Evolutionary conservation across 495 filamentous ascomycete genomes (phyloP).

Genomic region (Lasiosphaeriaceae sp.): DNA sequence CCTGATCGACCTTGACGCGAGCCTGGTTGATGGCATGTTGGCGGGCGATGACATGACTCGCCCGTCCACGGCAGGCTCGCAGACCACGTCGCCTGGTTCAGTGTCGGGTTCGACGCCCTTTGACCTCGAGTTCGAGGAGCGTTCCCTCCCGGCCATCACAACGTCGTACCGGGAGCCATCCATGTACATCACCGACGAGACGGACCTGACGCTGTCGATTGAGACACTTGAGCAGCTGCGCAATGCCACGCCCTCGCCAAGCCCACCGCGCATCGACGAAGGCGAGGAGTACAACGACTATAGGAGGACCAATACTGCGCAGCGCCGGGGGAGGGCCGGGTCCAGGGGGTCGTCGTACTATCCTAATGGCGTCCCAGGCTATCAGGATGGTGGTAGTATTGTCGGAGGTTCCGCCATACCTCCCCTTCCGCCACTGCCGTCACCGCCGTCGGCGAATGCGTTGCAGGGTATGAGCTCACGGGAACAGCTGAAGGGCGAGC

Average conservation of each 20-base stretch:
- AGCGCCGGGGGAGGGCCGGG: neutral
- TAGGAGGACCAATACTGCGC: neutral
- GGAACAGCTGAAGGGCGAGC: slow-evolving; percentile 3
- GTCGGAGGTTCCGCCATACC: neutral
- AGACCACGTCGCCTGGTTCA: slow-evolving; percentile 8
- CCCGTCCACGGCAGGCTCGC: neutral
- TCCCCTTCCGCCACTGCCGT: neutral
- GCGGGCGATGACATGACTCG: neutral
- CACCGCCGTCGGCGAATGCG: slow-evolving; percentile 1
- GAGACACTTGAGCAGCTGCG: neutral
- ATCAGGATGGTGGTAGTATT: neutral
- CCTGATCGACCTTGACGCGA: neutral
- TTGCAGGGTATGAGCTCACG: neutral
- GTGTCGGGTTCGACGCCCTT: slow-evolving; percentile 6
- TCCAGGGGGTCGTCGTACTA: neutral
- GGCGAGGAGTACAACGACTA: neutral
- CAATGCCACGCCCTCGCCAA: neutral
- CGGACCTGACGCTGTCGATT: neutral
- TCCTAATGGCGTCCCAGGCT: neutral
- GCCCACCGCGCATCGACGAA: neutral
- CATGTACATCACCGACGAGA: slow-evolving; percentile 1
- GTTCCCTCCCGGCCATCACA: neutral
- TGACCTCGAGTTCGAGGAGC: slow-evolving; percentile 11
- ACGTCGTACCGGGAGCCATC: slow-evolving; percentile 1
- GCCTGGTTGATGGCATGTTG: neutral